Base-by-base conservation (phyloP, 164 flowering plant genomes). In the Dillenia turbinata region DNA sequence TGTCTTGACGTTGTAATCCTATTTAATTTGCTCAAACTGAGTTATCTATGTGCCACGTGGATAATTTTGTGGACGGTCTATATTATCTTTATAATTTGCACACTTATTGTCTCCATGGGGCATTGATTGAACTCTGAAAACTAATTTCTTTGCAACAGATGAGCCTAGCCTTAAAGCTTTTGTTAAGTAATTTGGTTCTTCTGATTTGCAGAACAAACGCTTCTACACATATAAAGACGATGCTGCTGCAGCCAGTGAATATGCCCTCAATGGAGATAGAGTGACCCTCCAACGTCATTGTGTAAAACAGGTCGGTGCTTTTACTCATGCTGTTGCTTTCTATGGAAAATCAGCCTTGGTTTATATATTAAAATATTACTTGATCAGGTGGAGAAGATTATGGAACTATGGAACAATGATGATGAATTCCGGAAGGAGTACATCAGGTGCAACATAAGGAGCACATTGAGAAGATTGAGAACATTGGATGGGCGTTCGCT, bases 401-500 rank as follows among this genome's bases (percentile, higher is more conserved):
- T 85, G 89, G 83, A 88, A 22, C 60, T 80, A 44, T 88, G 90
- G 96, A 88, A 84, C 73, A 79, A 60, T 19, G 64, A 81, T 69
- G 84, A 77, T 50, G 94, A 88, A 59, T 88, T 88, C 75, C 79
- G 97, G 43, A 77, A 64, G 17, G 87, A 85, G 0, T 92, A 90
- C 59, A 46, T 86, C 48, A 79, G 75, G 60, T 73, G 80, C 83
- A 92, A 90, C 66, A 59, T 52, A 11, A 71, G 73, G 66, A 85
- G 94, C 70, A 90, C 89, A 2, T 14, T 87, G 16, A 78, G 94
- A 77, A 83, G 97, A 71, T 69, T 90, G 59, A 77, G 67, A 63
- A 88, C 98, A 17, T 63, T 79, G 61, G 98, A 93, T 75, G 97
- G 98, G 11, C 85, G 94, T 17, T 65, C 88, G 12, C 83, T 90